phyloP scores from a whole-genome alignment of 306 rosid genomes.

The Neltuma alba region DNA sequence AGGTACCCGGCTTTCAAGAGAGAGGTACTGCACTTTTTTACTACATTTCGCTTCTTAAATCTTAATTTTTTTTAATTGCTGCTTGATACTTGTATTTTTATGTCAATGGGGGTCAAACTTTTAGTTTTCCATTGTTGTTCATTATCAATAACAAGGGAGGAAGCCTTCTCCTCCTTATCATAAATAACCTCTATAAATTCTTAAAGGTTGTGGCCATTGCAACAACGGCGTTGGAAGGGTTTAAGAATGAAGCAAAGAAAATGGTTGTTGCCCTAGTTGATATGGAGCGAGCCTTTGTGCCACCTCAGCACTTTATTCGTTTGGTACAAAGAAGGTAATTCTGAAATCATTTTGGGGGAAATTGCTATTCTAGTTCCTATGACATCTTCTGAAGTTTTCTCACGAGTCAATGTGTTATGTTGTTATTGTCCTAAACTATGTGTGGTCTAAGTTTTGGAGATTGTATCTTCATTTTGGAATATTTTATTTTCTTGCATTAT shows the following conservation, averaged over 20 bases:
- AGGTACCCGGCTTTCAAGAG: constrained; percentile 97
- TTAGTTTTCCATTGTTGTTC: background rate
- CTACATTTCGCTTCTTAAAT: background rate
- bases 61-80: background rate
- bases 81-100: background rate
- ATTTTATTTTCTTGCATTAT: background rate
- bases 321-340: constrained; percentile 91
- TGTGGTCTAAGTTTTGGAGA: background rate
- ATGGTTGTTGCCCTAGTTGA: constrained; percentile 98
- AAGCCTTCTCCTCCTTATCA: constrained; percentile 12
- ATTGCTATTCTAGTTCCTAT: background rate
- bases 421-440: background rate
- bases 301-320: constrained; percentile 97
- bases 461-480: background rate
- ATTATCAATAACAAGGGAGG: constrained; percentile 8
- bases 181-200: constrained; percentile 18
- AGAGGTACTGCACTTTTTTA: constrained; percentile 63
- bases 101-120: constrained; percentile 14
- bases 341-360: background rate
- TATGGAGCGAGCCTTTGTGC: constrained; percentile 99
- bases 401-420: background rate
- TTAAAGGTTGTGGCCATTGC: constrained; percentile 86
- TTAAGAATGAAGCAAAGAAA: constrained; percentile 88
- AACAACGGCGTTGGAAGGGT: constrained; percentile 75
- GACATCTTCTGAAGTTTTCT: background rate